phyloP scores from a whole-genome alignment of 139 green algal genomes.

The Picochlorum sp. region DNA sequence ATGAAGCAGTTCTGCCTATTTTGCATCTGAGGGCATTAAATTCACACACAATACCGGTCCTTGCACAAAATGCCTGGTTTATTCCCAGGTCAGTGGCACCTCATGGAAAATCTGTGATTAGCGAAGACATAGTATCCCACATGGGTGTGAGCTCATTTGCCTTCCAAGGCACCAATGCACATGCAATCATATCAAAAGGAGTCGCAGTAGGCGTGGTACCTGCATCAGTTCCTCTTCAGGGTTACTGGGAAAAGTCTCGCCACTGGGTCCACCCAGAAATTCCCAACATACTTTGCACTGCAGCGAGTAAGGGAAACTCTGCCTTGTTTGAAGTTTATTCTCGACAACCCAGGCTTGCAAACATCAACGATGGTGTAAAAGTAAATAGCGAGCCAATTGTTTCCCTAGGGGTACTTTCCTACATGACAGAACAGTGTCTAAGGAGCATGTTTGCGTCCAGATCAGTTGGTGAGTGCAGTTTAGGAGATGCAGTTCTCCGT shows the following conservation, averaged over 20 bases:
- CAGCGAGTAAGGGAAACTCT: background rate
- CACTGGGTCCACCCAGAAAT: slow-evolving; percentile 34
- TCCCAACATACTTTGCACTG: background rate
- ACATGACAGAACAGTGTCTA: slow-evolving; percentile 13
- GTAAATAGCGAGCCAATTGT: background rate
- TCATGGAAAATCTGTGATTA: background rate
- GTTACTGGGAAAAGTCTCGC: slow-evolving; percentile 27
- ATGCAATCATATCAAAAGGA: slow-evolving; percentile 41
- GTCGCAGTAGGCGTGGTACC: background rate
- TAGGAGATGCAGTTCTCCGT: too few species aligned
- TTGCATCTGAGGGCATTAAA: slow-evolving; percentile 27
- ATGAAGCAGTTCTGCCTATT: slow-evolving; percentile 5
- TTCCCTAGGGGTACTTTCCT: background rate
- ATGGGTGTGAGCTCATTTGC: slow-evolving; percentile 71
- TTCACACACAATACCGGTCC: slow-evolving; percentile 10
- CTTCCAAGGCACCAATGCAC: slow-evolving; percentile 72
- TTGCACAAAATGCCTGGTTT: slow-evolving; percentile 13
- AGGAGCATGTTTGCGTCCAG: background rate
- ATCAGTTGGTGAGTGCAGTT: too few species aligned
- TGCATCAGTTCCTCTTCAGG: background rate
- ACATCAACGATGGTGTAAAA: too few species aligned
- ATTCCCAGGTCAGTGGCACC: slow-evolving; percentile 28
- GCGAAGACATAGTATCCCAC: background rate
- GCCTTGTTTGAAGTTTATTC: slow-evolving; percentile 10
- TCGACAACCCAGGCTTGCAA: background rate